Evolutionary conservation across 177 flowering plant genomes (phyloP), one percentile per base, ranked within the genome.

Genomic region (Vitis hybrid): DNA sequence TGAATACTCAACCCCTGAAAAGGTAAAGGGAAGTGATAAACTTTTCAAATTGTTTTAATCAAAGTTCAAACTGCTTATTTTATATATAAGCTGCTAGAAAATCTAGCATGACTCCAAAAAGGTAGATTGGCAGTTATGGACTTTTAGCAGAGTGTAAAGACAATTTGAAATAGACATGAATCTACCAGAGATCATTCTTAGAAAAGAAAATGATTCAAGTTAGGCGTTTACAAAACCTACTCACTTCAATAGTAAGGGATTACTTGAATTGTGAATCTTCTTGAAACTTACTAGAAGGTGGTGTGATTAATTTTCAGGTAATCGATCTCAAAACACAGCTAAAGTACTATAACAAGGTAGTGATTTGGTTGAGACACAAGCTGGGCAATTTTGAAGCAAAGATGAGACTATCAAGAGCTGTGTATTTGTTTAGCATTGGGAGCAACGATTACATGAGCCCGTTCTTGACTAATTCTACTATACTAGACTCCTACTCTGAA

Each of bases 351-450:
- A 65, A 69, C 66, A 68, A 72, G 27, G 79, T 75, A 27, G 75
- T 52, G 62, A 27, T 9, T 12, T 17, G 59, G 65, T 54, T 83
- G 72, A 82, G 71, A 56, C 11, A 61, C 4, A 59, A 74, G 21
- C 9, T 74, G 11, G 87, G 87, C n/a, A 49, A 70, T 53, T n/a
- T 9, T 20, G 74, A 74, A 58, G 74, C 82, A 3, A 69, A 70
- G 32, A 49, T 2, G 64, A 46, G n/a, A 12, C 10, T 81, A 18
- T 76, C 83, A 52, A 71, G 59, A n/a, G 87, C 76, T 61, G 85
- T 84, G 3, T 78, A 80, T 64, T 49, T 80, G 69, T 72, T 82
- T 21, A 79, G 82, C 66, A 80, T 82, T 59, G 85, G 87, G 58
- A 73, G 49, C 50, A 80, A 82, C 71, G 87, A 84, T 63, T 84